These are phyloP conservation scores for Epichloe scottii DNA, from an alignment of 2,329 filamentous ascomycete genomes.

Conservation along the genomic window DNA sequence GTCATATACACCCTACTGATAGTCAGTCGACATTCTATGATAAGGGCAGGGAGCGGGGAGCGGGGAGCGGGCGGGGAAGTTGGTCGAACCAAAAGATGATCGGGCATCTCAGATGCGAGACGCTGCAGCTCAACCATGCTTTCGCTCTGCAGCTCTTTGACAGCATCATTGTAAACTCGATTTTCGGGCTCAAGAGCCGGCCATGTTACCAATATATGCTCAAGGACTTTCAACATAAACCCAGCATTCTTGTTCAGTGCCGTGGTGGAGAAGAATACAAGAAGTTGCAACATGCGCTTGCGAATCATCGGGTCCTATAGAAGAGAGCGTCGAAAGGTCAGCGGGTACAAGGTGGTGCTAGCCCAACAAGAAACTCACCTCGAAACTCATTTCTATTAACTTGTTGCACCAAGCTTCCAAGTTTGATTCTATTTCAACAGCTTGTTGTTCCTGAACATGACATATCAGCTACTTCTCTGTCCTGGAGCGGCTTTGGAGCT, in stretches of 20 bases:
- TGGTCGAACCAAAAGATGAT: slow-evolving; percentile 60
- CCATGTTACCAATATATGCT: slow-evolving; percentile 79
- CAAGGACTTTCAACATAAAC: slow-evolving; percentile 81
- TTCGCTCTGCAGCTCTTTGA: slow-evolving; percentile 76
- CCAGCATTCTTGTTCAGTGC: slow-evolving; percentile 63
- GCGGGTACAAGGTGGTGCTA: background rate
- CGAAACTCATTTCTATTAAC: slow-evolving; percentile 57
- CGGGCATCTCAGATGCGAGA: slow-evolving; percentile 79
- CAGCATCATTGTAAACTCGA: slow-evolving; percentile 68
- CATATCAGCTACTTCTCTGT: background rate
- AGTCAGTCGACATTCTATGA: background rate
- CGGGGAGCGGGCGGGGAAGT: background rate
- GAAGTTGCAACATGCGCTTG: slow-evolving; percentile 68
- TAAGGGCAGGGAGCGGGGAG: too few relatives aligned
- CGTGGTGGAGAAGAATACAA: slow-evolving; percentile 74
- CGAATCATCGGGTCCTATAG: slow-evolving; percentile 64
- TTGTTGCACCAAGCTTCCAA: slow-evolving; percentile 62
- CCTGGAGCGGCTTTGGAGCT: slow-evolving; percentile 2
- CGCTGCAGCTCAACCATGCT: slow-evolving; percentile 81
- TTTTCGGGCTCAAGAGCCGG: slow-evolving; percentile 60
- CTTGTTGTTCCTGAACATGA: slow-evolving; percentile 31
- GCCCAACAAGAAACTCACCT: slow-evolving; percentile 26
- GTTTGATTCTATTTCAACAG: slow-evolving; percentile 45
- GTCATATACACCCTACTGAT: slow-evolving; percentile 61
- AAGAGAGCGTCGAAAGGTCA: background rate